Conservation (phyloP, 805 yeast genomes). For the Grigorovia transvaalensis region DNA sequence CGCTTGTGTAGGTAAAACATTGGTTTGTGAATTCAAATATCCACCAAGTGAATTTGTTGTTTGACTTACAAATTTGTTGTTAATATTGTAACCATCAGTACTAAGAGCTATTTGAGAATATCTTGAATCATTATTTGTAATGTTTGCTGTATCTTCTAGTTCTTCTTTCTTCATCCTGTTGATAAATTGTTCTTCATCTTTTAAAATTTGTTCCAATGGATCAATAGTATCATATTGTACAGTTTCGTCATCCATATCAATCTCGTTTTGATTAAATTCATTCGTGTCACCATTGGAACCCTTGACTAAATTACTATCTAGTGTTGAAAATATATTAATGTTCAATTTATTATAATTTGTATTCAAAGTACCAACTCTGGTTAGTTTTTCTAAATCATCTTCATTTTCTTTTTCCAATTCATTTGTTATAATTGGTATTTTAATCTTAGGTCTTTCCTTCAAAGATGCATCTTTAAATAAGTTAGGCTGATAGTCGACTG, state of each 20-base stretch:
- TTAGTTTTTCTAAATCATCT: constrained; percentile 9
- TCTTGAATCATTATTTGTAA: neutral
- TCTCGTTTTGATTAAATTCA: constrained; percentile 1
- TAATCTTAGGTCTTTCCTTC: constrained; percentile 29
- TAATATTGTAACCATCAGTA: too few species aligned
- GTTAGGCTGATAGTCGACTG: constrained; percentile 39
- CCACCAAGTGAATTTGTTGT: constrained; percentile 26
- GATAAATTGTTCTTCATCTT: neutral
- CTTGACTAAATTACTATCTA: constrained; percentile 1
- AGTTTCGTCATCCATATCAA: neutral
- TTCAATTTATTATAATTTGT: constrained; percentile 27
- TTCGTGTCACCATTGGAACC: constrained; percentile 7
- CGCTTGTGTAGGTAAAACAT: constrained; percentile 26
- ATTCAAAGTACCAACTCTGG: constrained; percentile 24
- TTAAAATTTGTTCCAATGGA: constrained; percentile 19
- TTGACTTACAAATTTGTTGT: constrained; percentile 14
- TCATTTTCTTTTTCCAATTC: neutral
- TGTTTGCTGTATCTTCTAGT: neutral
- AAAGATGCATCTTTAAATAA: constrained; percentile 36
- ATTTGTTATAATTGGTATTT: constrained; percentile 14
- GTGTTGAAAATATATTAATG: constrained; percentile 23
- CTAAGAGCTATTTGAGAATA: neutral
- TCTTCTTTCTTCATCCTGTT: neutral
- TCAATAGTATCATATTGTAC: constrained; percentile 14
- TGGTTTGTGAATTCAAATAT: constrained; percentile 19